These are phyloP conservation scores for Eutypa lata DNA, from an alignment of 2,329 filamentous ascomycete species.

Conservation along the genomic window DNA sequence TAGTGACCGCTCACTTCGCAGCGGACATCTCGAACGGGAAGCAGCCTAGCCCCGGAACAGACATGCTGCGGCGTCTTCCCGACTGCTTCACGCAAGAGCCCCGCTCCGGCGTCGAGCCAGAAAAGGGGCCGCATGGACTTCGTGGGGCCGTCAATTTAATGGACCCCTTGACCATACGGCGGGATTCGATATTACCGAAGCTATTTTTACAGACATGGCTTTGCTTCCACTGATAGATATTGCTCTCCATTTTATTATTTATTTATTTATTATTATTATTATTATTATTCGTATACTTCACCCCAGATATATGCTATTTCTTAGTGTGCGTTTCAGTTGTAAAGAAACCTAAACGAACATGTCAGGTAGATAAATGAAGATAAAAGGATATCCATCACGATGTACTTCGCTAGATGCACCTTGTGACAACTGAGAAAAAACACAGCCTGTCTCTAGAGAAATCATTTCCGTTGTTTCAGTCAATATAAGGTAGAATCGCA, in stretches of 20 bases:
- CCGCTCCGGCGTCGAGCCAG: background rate
- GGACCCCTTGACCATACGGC: background rate
- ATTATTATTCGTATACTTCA: too few relatives aligned
- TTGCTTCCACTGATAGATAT: slow-evolving; percentile 1
- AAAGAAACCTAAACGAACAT: too few relatives aligned
- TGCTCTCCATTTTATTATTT: background rate
- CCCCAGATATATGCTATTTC: too few relatives aligned
- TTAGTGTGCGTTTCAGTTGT: too few relatives aligned
- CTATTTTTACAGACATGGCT: slow-evolving; percentile 1
- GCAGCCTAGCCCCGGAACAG: background rate
- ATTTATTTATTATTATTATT: background rate
- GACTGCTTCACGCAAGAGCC: background rate
- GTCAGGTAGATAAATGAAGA: too few relatives aligned
- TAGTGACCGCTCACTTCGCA: background rate
- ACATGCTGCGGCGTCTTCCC: background rate
- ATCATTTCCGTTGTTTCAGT: too few relatives aligned
- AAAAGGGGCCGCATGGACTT: slow-evolving; percentile 1
- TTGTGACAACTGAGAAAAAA: too few relatives aligned
- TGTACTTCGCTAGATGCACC: too few relatives aligned
- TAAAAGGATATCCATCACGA: too few relatives aligned
- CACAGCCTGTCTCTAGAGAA: too few relatives aligned
- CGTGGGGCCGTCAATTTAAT: background rate
- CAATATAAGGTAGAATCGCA: too few relatives aligned
- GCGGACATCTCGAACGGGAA: background rate
- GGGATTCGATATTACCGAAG: background rate